These are phyloP conservation scores for Przewalskia tangutica DNA, from an alignment of 257 asterid genomes.

Conservation along the genomic window DNA sequence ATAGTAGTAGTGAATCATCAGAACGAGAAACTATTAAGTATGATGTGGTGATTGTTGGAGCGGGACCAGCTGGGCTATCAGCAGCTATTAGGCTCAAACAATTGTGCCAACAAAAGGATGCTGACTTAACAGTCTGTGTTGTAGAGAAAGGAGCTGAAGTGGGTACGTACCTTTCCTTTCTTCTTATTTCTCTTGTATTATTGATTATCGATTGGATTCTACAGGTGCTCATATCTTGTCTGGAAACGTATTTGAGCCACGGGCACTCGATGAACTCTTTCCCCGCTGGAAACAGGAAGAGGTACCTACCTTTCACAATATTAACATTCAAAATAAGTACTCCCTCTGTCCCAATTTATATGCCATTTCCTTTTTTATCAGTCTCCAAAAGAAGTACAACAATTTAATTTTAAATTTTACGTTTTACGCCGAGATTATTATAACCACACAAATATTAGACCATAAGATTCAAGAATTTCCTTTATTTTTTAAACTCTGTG, in stretches of 20 bases:
- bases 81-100: constrained; percentile 92
- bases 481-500: too few relatives aligned
- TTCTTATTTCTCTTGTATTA: too few relatives aligned
- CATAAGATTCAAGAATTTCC: too few relatives aligned
- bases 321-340: background rate
- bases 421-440: too few relatives aligned
- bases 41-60: constrained; percentile 95
- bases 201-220: background rate
- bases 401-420: too few relatives aligned
- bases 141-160: constrained; percentile 98
- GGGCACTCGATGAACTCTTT: constrained; percentile 87
- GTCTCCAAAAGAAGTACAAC: too few relatives aligned
- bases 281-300: constrained; percentile 83
- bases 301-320: constrained; percentile 31
- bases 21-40: constrained; percentile 63
- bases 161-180: constrained; percentile 30
- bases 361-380: too few relatives aligned
- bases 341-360: too few relatives aligned
- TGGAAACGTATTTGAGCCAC: constrained; percentile 92
- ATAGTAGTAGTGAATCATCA: constrained; percentile 32
- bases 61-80: constrained; percentile 95
- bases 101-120: constrained; percentile 57
- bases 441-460: too few relatives aligned
- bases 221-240: constrained; percentile 92
- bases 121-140: constrained; percentile 80